These are phyloP conservation scores for Dioscorea cayenensis DNA, from an alignment of 116 monocot genomes.

Conservation along the genomic window DNA sequence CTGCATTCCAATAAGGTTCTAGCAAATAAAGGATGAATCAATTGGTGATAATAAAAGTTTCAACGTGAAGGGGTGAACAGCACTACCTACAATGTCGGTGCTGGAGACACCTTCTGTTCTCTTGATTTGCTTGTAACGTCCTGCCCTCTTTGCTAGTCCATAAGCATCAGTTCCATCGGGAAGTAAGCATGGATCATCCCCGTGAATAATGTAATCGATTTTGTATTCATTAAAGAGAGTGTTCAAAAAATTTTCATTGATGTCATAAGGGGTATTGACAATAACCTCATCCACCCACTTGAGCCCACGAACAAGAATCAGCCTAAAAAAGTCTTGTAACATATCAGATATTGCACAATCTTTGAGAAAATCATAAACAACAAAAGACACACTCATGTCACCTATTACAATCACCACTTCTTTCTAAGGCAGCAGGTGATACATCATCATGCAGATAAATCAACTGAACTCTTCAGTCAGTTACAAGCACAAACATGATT, in stretches of 20 bases:
- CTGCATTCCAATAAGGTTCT: too few relatives aligned
- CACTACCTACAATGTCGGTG: conserved; percentile 81
- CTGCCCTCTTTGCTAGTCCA: conserved; percentile 81
- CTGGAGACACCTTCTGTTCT: conserved; percentile 86
- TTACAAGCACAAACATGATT: too few relatives aligned
- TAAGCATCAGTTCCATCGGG: conserved; percentile 92
- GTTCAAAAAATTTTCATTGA: conserved; percentile 77
- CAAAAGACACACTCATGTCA: background rate
- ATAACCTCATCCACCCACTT: conserved; percentile 92
- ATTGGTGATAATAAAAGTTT: too few relatives aligned
- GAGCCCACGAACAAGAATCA: conserved; percentile 80
- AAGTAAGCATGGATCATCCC: conserved; percentile 81
- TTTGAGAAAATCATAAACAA: background rate
- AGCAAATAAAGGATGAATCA: too few relatives aligned
- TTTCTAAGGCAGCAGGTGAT: too few relatives aligned
- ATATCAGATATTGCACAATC: background rate
- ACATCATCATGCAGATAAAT: too few relatives aligned
- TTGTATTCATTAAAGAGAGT: conserved; percentile 67
- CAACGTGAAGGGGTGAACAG: background rate
- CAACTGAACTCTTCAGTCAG: too few relatives aligned
- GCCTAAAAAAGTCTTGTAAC: conserved; percentile 19
- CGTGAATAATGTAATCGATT: conserved; percentile 85
- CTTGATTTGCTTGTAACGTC: conserved; percentile 84
- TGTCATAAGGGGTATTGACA: conserved; percentile 77
- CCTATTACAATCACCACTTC: too few relatives aligned